phyloP scores from a whole-genome alignment of 192 early-diverging fungal genomes.

The Coemansia umbellata region DNA sequence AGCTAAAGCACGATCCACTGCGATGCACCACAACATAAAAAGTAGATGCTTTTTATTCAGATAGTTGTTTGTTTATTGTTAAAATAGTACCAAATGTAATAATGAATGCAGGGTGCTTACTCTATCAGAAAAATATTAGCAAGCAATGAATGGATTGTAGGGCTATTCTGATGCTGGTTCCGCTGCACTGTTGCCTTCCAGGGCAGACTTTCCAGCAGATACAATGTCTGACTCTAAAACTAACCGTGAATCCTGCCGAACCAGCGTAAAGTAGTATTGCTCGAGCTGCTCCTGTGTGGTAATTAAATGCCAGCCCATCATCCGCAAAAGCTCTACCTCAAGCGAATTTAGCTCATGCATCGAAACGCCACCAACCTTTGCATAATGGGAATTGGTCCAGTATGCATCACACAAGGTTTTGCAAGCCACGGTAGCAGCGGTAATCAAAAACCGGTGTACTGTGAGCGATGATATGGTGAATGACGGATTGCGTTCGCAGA shows the following conservation, averaged over 20 bases:
- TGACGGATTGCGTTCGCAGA: slow-evolving; percentile 63
- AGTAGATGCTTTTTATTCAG: no score
- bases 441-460: slow-evolving; percentile 90
- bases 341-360: slow-evolving; percentile 91
- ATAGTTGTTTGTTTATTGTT: no score
- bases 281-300: slow-evolving; percentile 76
- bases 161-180: no score
- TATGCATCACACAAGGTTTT: slow-evolving; percentile 93
- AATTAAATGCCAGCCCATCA: slow-evolving; percentile 90
- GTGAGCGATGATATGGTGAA: slow-evolving; percentile 95
- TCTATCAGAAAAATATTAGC: no score
- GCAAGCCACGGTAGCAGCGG: slow-evolving; percentile 78
- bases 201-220: not conserved
- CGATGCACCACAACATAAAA: no score
- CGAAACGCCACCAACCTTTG: slow-evolving; percentile 91
- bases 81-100: no score
- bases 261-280: slow-evolving; percentile 89
- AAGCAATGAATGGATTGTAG: no score
- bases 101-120: no score
- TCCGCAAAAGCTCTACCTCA: slow-evolving; percentile 81
- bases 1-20: no score
- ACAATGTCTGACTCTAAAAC: slow-evolving; percentile 36
- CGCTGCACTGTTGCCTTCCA: no score
- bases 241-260: slow-evolving; percentile 67
- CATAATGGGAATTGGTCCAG: slow-evolving; percentile 93